phyloP scores from a whole-genome alignment of 208 protist species.

The Phytomonas sp. region DNA sequence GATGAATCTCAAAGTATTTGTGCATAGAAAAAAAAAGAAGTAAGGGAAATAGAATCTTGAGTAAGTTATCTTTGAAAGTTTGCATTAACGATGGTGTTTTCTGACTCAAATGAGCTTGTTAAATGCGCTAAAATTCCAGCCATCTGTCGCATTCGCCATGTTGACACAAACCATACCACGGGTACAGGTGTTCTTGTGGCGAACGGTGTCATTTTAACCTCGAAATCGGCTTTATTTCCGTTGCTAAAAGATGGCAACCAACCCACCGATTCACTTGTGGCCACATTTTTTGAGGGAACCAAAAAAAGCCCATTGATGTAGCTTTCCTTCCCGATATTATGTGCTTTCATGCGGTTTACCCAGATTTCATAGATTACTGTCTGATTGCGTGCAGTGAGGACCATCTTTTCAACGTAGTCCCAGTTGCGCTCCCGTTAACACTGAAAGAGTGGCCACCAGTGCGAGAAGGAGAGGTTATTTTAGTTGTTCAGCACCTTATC shows the following conservation, averaged over 20 bases:
- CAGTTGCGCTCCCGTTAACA: constrained; percentile 63
- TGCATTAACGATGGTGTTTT: constrained; percentile 14
- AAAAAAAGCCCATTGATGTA: constrained; percentile 67
- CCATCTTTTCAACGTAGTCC: constrained; percentile 61
- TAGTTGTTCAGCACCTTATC: constrained; percentile 85
- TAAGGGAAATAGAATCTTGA: background rate
- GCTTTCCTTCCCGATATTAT: constrained; percentile 53
- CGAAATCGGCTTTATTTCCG: constrained; percentile 20
- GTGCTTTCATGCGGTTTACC: constrained; percentile 73
- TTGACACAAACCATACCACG: constrained; percentile 21
- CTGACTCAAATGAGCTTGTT: constrained; percentile 38
- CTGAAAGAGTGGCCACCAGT: constrained; percentile 68
- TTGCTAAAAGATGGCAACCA: constrained; percentile 13
- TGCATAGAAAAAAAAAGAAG: background rate
- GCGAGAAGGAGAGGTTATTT: constrained; percentile 66
- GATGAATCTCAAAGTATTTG: background rate
- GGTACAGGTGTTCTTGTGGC: constrained; percentile 71
- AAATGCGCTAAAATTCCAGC: constrained; percentile 84
- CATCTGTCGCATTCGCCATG: constrained; percentile 67
- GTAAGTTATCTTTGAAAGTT: background rate
- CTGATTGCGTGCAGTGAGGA: constrained; percentile 73
- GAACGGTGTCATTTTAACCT: constrained; percentile 64
- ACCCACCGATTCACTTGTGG: constrained; percentile 35
- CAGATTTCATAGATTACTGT: constrained; percentile 88
- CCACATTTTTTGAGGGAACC: constrained; percentile 84